phyloP scores from a whole-genome alignment of 2,329 filamentous ascomycete species.

The Fusarium piperis region DNA sequence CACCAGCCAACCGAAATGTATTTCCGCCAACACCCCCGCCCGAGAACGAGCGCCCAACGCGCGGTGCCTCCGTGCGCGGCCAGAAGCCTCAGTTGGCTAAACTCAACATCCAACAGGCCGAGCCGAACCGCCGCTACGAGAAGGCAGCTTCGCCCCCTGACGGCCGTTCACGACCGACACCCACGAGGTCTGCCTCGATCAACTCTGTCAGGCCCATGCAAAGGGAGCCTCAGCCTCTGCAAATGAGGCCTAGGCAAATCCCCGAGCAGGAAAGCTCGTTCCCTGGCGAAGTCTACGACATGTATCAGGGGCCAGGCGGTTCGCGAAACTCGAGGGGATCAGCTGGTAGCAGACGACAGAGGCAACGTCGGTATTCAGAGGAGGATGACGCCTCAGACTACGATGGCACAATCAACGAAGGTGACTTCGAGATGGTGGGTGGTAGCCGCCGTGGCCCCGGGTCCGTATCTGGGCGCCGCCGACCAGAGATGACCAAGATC shows the following conservation, averaged over 20 bases:
- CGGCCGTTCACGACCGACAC: constrained; percentile 43
- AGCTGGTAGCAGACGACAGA: constrained; percentile 50
- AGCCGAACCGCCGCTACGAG: constrained; percentile 64
- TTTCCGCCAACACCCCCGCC: constrained; percentile 99
- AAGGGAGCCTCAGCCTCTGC: constrained; percentile 47
- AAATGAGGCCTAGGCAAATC: constrained; percentile 45
- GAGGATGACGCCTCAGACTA: constrained; percentile 84
- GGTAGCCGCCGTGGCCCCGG: constrained; percentile 57
- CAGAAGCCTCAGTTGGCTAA: constrained; percentile 69
- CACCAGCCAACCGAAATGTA: constrained; percentile 79
- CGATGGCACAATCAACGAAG: constrained; percentile 73
- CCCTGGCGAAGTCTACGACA: constrained; percentile 75
- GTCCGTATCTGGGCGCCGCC: constrained; percentile 62
- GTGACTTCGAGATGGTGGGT: constrained; percentile 82
- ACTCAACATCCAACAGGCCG: constrained; percentile 67
- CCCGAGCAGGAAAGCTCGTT: constrained; percentile 70
- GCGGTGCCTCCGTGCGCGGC: constrained; percentile 69
- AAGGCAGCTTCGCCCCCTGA: constrained; percentile 61
- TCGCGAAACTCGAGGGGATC: constrained; percentile 46
- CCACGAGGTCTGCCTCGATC: constrained; percentile 56
- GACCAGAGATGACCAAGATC: constrained; percentile 78
- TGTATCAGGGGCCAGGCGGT: constrained; percentile 59
- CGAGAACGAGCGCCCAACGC: constrained; percentile 77
- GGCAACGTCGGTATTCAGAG: constrained; percentile 73
- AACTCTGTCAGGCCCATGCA: constrained; percentile 56